Evolutionary conservation across 805 yeast genomes (phyloP).

Genomic region (Millerago galiae): DNA sequence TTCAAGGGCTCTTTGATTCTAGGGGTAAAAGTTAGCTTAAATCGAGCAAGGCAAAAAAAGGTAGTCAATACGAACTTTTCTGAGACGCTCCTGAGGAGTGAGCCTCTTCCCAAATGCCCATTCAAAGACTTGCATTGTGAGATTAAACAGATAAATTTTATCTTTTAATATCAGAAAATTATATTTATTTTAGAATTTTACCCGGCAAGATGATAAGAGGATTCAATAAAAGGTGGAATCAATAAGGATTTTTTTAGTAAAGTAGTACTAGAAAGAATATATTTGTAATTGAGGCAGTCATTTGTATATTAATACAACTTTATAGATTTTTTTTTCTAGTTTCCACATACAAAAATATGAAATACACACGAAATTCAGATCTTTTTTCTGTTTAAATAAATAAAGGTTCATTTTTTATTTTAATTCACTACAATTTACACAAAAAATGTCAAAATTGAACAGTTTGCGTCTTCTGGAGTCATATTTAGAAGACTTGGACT

Average conservation of each 20-base stretch:
- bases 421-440: background rate
- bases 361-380: too few species aligned
- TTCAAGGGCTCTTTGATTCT: constrained; percentile 92
- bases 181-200: too few species aligned
- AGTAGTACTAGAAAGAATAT: too few species aligned
- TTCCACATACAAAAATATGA: too few species aligned
- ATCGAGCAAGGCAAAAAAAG: background rate
- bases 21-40: background rate
- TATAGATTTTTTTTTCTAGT: too few species aligned
- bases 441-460: constrained; percentile 15
- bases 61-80: constrained; percentile 46
- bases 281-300: too few species aligned
- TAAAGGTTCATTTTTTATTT: background rate
- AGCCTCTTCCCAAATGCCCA: constrained; percentile 94
- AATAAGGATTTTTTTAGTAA: too few species aligned
- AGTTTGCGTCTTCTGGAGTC: constrained; percentile 22
- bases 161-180: too few species aligned
- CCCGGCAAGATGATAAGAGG: background rate
- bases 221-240: too few species aligned
- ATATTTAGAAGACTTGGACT: constrained; percentile 21
- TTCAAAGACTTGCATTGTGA: constrained; percentile 61
- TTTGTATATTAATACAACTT: too few species aligned
- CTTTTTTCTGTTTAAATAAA: too few species aligned
- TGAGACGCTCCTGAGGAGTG: constrained; percentile 91
- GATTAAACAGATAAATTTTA: too few species aligned